These are phyloP conservation scores for Boletales sp. DNA, from an alignment of 768 basidiomycete species.

Conservation along the genomic window DNA sequence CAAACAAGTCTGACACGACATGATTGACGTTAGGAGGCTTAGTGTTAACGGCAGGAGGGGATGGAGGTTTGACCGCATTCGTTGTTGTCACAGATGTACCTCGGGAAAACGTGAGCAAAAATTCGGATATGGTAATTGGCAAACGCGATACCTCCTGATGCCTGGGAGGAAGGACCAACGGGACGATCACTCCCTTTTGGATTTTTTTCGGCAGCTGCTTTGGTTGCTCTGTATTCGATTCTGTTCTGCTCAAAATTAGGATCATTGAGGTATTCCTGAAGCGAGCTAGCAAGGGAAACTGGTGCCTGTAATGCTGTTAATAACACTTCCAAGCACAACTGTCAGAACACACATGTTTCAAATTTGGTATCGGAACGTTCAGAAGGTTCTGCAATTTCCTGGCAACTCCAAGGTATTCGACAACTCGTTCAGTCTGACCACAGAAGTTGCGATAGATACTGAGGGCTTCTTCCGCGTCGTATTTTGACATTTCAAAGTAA, in stretches of 20 bases:
- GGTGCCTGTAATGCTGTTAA: constrained; percentile 65
- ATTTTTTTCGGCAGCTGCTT: constrained; percentile 54
- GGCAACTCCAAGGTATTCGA: constrained; percentile 89
- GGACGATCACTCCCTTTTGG: constrained; percentile 2
- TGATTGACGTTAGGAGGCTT: constrained; percentile 39
- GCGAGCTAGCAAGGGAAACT: constrained; percentile 85
- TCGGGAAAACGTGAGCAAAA: constrained; percentile 7
- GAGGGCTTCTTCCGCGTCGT: constrained; percentile 86
- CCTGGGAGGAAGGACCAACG: constrained; percentile 6
- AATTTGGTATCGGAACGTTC: constrained; percentile 90
- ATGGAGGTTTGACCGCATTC: constrained; percentile 20
- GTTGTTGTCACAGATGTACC: constrained; percentile 17
- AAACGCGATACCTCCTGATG: constrained; percentile 14
- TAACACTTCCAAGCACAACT: neutral
- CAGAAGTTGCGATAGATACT: constrained; percentile 92
- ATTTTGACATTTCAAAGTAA: constrained; percentile 97
- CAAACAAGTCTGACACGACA: constrained; percentile 80
- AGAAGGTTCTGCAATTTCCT: constrained; percentile 90
- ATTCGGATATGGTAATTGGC: neutral
- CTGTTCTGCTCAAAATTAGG: constrained; percentile 96
- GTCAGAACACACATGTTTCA: constrained; percentile 69
- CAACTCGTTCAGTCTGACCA: constrained; percentile 86
- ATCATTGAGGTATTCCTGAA: constrained; percentile 95
- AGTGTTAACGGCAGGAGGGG: constrained; percentile 24
- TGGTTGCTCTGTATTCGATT: constrained; percentile 84